Conservation (phyloP, 2,329 filamentous ascomycete genomes). For the Penicillium vulpinum region DNA sequence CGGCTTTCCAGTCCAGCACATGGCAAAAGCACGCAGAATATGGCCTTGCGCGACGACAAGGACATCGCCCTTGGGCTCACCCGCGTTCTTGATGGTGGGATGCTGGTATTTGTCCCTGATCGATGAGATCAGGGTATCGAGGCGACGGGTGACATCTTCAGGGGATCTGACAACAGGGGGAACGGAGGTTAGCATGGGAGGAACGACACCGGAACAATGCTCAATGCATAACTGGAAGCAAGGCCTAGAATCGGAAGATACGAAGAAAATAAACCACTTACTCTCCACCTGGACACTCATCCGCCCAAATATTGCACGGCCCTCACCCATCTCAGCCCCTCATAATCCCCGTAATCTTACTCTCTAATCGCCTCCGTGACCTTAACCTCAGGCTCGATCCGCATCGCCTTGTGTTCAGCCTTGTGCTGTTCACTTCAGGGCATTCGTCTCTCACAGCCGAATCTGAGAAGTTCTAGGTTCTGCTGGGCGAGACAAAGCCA, state of each 20-base stretch:
- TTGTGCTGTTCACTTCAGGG: constrained; percentile 61
- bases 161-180: constrained; percentile 57
- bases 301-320: constrained; percentile 84
- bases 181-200: not conserved
- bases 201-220: not conserved
- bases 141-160: constrained; percentile 66
- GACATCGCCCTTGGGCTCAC: constrained; percentile 61
- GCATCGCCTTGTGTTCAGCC: constrained; percentile 38
- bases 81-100: constrained; percentile 59
- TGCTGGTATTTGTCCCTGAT: constrained; percentile 68
- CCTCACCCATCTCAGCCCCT: constrained; percentile 63
- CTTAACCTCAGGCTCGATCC: constrained; percentile 62
- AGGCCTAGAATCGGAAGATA: not conserved
- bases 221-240: not conserved
- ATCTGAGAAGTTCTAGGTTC: constrained; percentile 83
- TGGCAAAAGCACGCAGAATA: constrained; percentile 82
- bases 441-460: constrained; percentile 67
- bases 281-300: constrained; percentile 84
- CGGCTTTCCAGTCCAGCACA: constrained; percentile 76
- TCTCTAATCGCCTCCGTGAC: constrained; percentile 73
- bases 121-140: constrained; percentile 74
- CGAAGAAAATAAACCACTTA: constrained; percentile 46
- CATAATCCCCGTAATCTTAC: constrained; percentile 87
- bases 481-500: constrained; percentile 84
- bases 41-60: constrained; percentile 87